These are phyloP conservation scores for Pseudogymnoascus sp. DNA, from an alignment of 2,329 filamentous ascomycete species.

Conservation along the genomic window DNA sequence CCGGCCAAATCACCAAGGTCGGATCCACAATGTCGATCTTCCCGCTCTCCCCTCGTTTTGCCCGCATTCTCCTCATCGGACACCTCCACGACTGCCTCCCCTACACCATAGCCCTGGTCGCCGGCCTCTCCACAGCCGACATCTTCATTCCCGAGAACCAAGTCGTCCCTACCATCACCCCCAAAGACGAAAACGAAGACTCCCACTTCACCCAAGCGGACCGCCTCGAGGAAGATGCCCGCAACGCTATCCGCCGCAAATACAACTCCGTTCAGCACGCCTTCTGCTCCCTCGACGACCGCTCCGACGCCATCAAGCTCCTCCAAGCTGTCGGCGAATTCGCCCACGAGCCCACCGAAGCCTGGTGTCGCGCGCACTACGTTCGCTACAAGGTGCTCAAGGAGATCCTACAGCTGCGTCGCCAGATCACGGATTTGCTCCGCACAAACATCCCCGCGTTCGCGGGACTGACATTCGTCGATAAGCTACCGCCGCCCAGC, in stretches of 20 bases:
- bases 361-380: conserved; percentile 77
- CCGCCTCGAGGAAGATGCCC: conserved; percentile 62
- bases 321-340: conserved; percentile 85
- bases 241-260: conserved; percentile 53
- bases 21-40: conserved; percentile 82
- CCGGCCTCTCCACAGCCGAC: conserved; percentile 80
- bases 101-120: conserved; percentile 82
- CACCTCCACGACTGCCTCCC: conserved; percentile 74
- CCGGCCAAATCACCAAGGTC: conserved; percentile 71
- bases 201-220: conserved; percentile 57
- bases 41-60: conserved; percentile 82
- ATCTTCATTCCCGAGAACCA: conserved; percentile 79
- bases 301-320: conserved; percentile 82
- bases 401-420: conserved; percentile 76
- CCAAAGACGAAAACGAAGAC: conserved; percentile 41
- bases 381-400: conserved; percentile 79
- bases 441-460: conserved; percentile 64
- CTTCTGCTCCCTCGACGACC: conserved; percentile 74
- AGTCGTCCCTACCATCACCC: conserved; percentile 52
- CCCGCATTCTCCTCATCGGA: conserved; percentile 85
- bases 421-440: conserved; percentile 76
- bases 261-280: conserved; percentile 68
- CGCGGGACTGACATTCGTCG: conserved; percentile 48
- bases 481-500: conserved; percentile 51
- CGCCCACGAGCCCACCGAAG: conserved; percentile 62